These are phyloP conservation scores for Ceratobasidium sp. DNA, from an alignment of 1,284 basidiomycete genomes.

Conservation along the genomic window DNA sequence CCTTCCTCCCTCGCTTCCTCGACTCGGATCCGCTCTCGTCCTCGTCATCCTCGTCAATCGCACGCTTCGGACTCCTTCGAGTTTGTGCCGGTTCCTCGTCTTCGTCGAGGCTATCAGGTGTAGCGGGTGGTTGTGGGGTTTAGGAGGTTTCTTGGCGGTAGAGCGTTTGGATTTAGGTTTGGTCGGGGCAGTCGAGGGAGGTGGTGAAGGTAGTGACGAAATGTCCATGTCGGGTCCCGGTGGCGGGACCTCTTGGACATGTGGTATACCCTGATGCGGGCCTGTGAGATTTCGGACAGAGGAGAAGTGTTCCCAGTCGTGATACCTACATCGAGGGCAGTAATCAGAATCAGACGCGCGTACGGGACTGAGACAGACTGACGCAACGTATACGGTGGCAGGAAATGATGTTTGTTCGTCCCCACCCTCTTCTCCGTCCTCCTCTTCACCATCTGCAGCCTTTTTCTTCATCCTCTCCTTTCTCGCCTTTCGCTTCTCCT, in stretches of 20 bases:
- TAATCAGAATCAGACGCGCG: constrained; percentile 33
- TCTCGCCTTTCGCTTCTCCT: constrained; percentile 48
- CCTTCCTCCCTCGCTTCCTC: constrained; percentile 6
- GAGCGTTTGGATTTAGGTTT: constrained; percentile 30
- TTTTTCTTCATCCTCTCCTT: constrained; percentile 50
- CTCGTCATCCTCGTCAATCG: constrained; percentile 30
- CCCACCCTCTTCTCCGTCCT: constrained; percentile 49
- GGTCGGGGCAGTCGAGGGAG: constrained; percentile 21
- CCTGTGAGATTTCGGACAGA: constrained; percentile 86
- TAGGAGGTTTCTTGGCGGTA: background rate
- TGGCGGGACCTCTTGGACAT: constrained; percentile 54
- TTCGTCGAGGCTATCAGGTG: constrained; percentile 36
- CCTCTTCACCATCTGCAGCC: constrained; percentile 44
- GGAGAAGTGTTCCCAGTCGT: constrained; percentile 95
- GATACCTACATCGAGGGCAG: constrained; percentile 62
- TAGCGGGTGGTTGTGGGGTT: constrained; percentile 45
- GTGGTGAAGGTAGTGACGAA: constrained; percentile 37
- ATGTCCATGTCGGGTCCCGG: constrained; percentile 43
- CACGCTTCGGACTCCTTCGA: constrained; percentile 44
- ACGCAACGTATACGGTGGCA: constrained; percentile 79
- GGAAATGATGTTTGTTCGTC: constrained; percentile 11
- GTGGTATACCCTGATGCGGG: constrained; percentile 80
- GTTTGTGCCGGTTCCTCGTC: constrained; percentile 37
- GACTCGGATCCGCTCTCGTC: background rate
- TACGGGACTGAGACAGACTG: constrained; percentile 51